Evolutionary conservation across 2,329 filamentous ascomycete genomes (phyloP), one percentile per base, ranked within the genome.

Genomic region (Beauveria scarabaeidicola): DNA sequence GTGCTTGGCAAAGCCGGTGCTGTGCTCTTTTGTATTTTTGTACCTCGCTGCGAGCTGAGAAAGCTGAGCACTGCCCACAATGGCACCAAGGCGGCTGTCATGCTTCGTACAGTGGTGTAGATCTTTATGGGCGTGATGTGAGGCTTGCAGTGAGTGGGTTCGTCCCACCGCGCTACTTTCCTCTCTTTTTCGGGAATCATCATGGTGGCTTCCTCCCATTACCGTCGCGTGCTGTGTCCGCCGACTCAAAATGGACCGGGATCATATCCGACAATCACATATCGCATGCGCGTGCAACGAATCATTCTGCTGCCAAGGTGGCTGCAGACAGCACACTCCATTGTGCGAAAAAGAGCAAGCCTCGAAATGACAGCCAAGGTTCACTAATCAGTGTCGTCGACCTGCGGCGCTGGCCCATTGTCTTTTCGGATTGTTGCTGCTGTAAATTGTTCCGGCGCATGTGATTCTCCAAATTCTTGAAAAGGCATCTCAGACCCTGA

Each of bases 171-270:
- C 11, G 27, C 40, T 23, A 25, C n/a, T 38, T 56, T 48, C 43
- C 53, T 56, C 43, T 2, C 2, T 48, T 48, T 56, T 56, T 56
- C 53, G 53, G 53, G 43, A 23, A 48, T 56, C 53, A 15, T 56
- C 53, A 48, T 19, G 47, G 43, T 19, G 29, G 40, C 43, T 56
- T 54, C 15, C 17, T 19, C 32, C 9, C 23, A 54, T 27, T 15
- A 15, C 15, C 11, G 25, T 36, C 17, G 17, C n/a, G 52, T 32
- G 41, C 25, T 15, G 27, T 44, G 19, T 44, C 52, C 25, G 43
- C 29, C n/a, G n/a, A 32, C 52, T 13, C 9, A 5, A 56, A 47
- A 23, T 32, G 7, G 23, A 13, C 53, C 4, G 19, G 40, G 44
- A 29, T 40, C 44, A 48, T 38, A 41, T 17, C 55, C 29, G 29